These are phyloP conservation scores for Camelina neglecta DNA, from an alignment of 345 rosid species.

Conservation along the genomic window DNA sequence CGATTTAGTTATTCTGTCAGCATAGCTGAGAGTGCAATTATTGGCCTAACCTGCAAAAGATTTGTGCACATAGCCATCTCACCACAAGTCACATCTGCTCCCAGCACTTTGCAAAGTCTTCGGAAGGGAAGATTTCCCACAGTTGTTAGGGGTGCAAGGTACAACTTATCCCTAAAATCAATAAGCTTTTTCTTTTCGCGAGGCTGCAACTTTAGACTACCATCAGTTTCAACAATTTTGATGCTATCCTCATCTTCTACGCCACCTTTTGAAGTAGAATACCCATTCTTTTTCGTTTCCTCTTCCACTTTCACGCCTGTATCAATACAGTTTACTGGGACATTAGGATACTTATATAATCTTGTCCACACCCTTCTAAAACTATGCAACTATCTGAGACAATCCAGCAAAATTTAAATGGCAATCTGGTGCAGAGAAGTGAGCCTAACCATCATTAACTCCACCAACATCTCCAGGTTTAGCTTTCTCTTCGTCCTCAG, in stretches of 20 bases:
- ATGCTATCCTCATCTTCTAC: slow-evolving; percentile 39
- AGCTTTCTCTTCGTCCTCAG: slow-evolving; percentile 45
- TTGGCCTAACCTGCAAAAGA: slow-evolving; percentile 75
- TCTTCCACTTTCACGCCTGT: slow-evolving; percentile 50
- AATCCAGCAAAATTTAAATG: neutral
- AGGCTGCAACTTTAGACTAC: slow-evolving; percentile 64
- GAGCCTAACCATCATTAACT: slow-evolving; percentile 52
- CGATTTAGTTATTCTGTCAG: slow-evolving; percentile 12
- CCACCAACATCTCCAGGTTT: slow-evolving; percentile 40
- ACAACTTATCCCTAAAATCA: slow-evolving; percentile 86
- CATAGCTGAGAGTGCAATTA: slow-evolving; percentile 8
- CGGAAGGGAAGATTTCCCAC: slow-evolving; percentile 98
- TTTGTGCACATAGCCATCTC: slow-evolving; percentile 99
- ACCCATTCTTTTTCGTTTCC: slow-evolving; percentile 36
- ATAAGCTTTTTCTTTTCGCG: slow-evolving; percentile 83
- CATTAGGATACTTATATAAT: slow-evolving; percentile 21
- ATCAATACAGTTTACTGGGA: slow-evolving; percentile 26
- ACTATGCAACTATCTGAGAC: slow-evolving; percentile 8
- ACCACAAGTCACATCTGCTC: slow-evolving; percentile 94
- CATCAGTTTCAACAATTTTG: slow-evolving; percentile 54
- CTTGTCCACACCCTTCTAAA: slow-evolving; percentile 4
- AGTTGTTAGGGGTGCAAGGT: slow-evolving; percentile 93
- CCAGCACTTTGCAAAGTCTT: slow-evolving; percentile 87
- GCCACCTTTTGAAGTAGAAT: slow-evolving; percentile 38
- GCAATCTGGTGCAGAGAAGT: slow-evolving; percentile 6